A percentile compares a stretch with the other conserved stretches of the same genome.
These are phyloP conservation scores for Helicocarpus griseus DNA, from an alignment of 2,329 filamentous ascomycete genomes.

Conservation along the genomic window DNA sequence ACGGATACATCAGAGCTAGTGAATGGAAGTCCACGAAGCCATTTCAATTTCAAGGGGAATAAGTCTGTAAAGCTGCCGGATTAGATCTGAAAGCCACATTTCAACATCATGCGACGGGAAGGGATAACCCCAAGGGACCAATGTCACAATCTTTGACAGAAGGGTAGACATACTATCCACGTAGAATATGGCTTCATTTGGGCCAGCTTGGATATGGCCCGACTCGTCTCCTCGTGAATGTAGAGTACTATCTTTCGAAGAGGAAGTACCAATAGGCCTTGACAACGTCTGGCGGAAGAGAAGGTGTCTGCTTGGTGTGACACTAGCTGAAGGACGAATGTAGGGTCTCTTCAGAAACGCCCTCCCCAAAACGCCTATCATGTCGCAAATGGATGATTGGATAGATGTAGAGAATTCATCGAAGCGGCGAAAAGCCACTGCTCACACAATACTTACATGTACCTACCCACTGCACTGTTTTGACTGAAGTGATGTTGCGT, in stretches of 20 bases:
- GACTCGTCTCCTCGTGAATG: slow-evolving; percentile 52
- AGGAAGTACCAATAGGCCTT: not conserved
- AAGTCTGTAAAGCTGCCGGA: slow-evolving; percentile 49
- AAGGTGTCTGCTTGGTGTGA: not conserved
- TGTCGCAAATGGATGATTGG: not conserved
- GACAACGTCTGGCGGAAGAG: not conserved
- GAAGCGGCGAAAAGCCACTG: too few species aligned
- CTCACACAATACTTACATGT: too few species aligned
- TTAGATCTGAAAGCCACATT: not conserved
- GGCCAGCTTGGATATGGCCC: slow-evolving; percentile 68
- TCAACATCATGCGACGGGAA: not conserved
- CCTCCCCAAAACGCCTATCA: slow-evolving; percentile 7
- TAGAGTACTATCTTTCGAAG: slow-evolving; percentile 6
- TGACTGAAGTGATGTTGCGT: not conserved
- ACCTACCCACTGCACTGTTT: too few species aligned
- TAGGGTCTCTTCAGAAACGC: not conserved
- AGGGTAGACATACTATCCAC: slow-evolving; percentile 64
- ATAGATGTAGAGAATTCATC: too few species aligned
- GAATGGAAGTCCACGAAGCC: slow-evolving; percentile 47
- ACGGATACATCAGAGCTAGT: slow-evolving; percentile 36
- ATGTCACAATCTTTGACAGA: too few species aligned
- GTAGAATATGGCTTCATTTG: slow-evolving; percentile 78
- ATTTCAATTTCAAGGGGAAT: slow-evolving; percentile 68
- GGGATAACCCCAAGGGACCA: too few species aligned
- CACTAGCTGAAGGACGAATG: not conserved